Evolutionary conservation across 2,329 filamentous ascomycete species (phyloP), one percentile per base, ranked within the genome.

Genomic region (Cyphellophora attinorum): DNA sequence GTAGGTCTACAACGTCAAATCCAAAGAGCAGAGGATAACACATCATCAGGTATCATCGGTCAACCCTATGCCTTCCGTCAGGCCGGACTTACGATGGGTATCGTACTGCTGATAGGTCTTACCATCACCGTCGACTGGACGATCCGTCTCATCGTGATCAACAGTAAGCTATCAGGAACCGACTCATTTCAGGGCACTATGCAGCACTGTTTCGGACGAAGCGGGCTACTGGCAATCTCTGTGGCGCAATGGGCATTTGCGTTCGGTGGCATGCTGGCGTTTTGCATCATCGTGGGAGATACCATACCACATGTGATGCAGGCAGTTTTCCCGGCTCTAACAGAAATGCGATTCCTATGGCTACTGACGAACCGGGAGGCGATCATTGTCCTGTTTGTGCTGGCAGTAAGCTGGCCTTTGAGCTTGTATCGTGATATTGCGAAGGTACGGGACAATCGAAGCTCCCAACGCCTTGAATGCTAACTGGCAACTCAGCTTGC

Each of bases 231-330:
- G 46, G 89, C 91, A 39, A 95, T 98, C 34, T 80, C 76, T 4
- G 51, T 96, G 42, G 91, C 91, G 32, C 91, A 98, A 65, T 98
- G 89, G 89, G 81, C 85, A 17, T 98, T 98, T 69, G 91, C 91
- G 3, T 98, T 96, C 65, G 91, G 91, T 37, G 91, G 91, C 45
- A 98, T 98, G 91, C 77, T 98, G 37, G 91, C 91, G 11, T 98
- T 96, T 59, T 91, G 88, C 47, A 86, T 98, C 51, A 95, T 98
- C 52, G 83, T 98, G 6, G 91, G 91, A 40, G 91, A 98, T 58
- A 88, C 85, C 1, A 95, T 98, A 53, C 91, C 91, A 3, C 85
- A 88, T 56, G 91, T 98, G 31, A 59, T 96, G 51, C 64, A 70
- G 31, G 85, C 88, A 4, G 59, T 95, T 4, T 94, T 89, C 65